Evolutionary conservation across 208 protist species (phyloP), one percentile per base, ranked within the genome.

Genomic region (Trypanosoma conorhini): DNA sequence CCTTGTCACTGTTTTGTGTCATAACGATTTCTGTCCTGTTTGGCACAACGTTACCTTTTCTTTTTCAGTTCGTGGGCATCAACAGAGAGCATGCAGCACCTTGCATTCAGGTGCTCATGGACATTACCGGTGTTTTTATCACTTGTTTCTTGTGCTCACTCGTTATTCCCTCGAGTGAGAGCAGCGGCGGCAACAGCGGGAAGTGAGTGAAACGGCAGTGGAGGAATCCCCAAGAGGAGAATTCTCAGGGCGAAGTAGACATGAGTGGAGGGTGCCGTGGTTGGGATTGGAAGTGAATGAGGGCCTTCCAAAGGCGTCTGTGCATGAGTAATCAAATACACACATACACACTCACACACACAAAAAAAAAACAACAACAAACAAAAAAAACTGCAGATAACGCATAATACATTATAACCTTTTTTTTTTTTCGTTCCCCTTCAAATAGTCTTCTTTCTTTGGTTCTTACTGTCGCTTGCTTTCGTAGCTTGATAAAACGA

Each of bases 51-150:
- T 62, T 85, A 19, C 80, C 76, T 1, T 81, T 85, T 69, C 24
- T 80, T 1, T 67, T 85, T 44, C 62, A 54, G 21, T 54, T 54
- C 12, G 21, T 76, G 5, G 72, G 80, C 3, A 59, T 74, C 12
- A 66, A 69, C 22, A 72, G 38, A 24, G 80, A 83, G 42, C 76
- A 85, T 50, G 80, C 80, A 17, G 80, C 67, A 17, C 72, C 76
- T 26, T 70, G 70, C 35, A 82, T 85, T 51, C 76, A 82, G 24
- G 78, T 83, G 28, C 42, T 81, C 30, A 85, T 85, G 80, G 80
- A 85, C 63, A 76, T 85, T 38, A 48, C 38, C 17, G 76, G 80
- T 35, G 80, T 85, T 28, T 68, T 81, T 31, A 80, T 85, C n/a
- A 81, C 76, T 13, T 85, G 76, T 38, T 59, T 67, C 54, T 70